Percentiles rank a stretch among this genome's conserved stretches.
phyloP scores from a whole-genome alignment of 441 rosid species.

The Dalechampia spathulata region DNA sequence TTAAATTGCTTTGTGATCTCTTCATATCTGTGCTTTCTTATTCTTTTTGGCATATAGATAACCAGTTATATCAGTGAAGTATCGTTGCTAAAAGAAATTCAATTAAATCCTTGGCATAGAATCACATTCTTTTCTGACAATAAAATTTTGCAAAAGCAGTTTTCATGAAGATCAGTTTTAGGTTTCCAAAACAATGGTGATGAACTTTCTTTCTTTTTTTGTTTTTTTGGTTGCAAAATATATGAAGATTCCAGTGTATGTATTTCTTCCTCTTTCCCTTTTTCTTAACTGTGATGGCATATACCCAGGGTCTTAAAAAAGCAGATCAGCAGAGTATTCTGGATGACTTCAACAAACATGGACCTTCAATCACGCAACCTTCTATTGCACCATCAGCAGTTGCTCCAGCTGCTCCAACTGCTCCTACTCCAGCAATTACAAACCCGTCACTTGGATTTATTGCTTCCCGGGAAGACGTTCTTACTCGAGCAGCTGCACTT shows the following conservation, averaged over 20 bases:
- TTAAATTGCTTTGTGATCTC: not conserved
- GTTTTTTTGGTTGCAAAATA: no score
- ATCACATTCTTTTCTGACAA: no score
- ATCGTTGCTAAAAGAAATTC: not conserved
- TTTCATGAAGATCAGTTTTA: no score
- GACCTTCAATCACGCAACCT: conserved; percentile 62
- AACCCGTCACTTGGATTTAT: conserved; percentile 55
- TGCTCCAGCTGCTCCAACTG: conserved; percentile 37
- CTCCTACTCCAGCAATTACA: conserved; percentile 32
- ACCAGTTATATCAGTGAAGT: no score
- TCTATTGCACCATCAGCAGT: conserved; percentile 28
- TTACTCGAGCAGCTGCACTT: conserved; percentile 95
- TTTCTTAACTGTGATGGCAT: not conserved
- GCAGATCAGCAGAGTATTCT: conserved; percentile 85
- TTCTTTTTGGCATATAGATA: no score
- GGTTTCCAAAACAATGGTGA: no score
- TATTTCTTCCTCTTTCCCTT: not conserved
- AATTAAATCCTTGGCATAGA: not conserved
- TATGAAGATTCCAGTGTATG: no score
- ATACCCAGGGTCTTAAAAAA: conserved; percentile 88
- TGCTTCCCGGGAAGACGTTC: conserved; percentile 90
- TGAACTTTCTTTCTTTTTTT: no score
- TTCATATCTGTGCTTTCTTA: not conserved
- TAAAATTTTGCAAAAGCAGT: no score
- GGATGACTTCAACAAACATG: conserved; percentile 92